Percentiles rank a stretch among this genome's conserved stretches.
phyloP scores from a whole-genome alignment of 352 stramenopile genomes.

The Pilasporangium apinafurcum region DNA sequence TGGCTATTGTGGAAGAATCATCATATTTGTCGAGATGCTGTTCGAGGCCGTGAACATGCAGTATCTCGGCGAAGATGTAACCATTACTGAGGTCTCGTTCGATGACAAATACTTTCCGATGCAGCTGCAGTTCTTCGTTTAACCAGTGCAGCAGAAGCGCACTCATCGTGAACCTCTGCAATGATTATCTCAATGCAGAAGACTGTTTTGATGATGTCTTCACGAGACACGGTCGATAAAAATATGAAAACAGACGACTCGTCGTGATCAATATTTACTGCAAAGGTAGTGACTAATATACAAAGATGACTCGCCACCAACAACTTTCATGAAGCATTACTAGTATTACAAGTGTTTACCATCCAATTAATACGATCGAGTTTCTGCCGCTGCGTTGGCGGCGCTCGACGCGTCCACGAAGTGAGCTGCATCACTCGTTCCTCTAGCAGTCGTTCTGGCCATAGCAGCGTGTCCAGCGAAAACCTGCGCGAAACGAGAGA shows the following conservation, averaged over 20 bases:
- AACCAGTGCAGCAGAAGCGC: slow-evolving; percentile 58
- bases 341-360: slow-evolving; percentile 48
- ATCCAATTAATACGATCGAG: slow-evolving; percentile 64
- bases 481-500: slow-evolving; percentile 24
- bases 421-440: slow-evolving; percentile 57
- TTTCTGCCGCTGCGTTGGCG: slow-evolving; percentile 49
- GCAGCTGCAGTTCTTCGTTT: slow-evolving; percentile 51
- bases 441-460: slow-evolving; percentile 58
- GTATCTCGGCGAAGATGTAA: slow-evolving; percentile 54
- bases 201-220: too few relatives aligned
- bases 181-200: too few relatives aligned
- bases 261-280: too few relatives aligned
- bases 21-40: slow-evolving; percentile 37
- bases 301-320: too few relatives aligned
- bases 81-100: slow-evolving; percentile 67
- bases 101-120: slow-evolving; percentile 34
- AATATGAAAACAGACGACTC: too few relatives aligned
- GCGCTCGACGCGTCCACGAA: slow-evolving; percentile 46
- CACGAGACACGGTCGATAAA: too few relatives aligned
- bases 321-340: too few relatives aligned
- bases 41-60: slow-evolving; percentile 44
- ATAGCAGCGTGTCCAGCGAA: slow-evolving; percentile 66
- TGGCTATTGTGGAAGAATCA: slow-evolving; percentile 18
- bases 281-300: too few relatives aligned
- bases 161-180: slow-evolving; percentile 24